These are phyloP conservation scores for Beauveria sp. DNA, from an alignment of 2,329 filamentous ascomycete species.

Conservation along the genomic window DNA sequence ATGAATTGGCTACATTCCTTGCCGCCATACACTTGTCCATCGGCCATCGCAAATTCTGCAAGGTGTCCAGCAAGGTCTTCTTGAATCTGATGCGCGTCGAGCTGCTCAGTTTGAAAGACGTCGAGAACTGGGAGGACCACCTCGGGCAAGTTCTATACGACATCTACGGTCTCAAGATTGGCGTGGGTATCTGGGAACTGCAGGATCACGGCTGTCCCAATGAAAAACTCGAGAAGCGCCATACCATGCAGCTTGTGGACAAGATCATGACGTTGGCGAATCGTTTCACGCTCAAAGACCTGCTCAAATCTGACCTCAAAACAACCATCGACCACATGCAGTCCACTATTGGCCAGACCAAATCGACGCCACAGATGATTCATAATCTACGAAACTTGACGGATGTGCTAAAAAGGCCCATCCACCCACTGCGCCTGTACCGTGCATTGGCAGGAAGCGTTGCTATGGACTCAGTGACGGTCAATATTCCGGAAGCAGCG, in stretches of 20 bases:
- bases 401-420: slow-evolving; percentile 71
- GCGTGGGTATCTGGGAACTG: slow-evolving; percentile 56
- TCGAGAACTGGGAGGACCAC: slow-evolving; percentile 79
- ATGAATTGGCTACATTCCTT: slow-evolving; percentile 71
- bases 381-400: slow-evolving; percentile 81
- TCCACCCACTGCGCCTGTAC: slow-evolving; percentile 75
- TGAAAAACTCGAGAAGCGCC: slow-evolving; percentile 71
- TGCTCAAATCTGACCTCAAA: slow-evolving; percentile 86
- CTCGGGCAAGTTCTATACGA: slow-evolving; percentile 80
- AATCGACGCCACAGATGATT: slow-evolving; percentile 70
- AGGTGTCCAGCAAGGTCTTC: slow-evolving; percentile 76
- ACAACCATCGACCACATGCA: slow-evolving; percentile 90
- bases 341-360: slow-evolving; percentile 71
- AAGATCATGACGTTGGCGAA: slow-evolving; percentile 75
- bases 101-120: slow-evolving; percentile 64
- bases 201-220: slow-evolving; percentile 72
- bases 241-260: slow-evolving; percentile 74
- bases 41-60: slow-evolving; percentile 79
- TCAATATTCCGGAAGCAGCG: slow-evolving; percentile 60
- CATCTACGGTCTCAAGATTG: slow-evolving; percentile 72
- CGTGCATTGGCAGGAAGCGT: slow-evolving; percentile 73
- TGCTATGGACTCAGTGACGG: slow-evolving; percentile 62
- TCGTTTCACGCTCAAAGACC: slow-evolving; percentile 80
- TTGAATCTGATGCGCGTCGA: slow-evolving; percentile 84
- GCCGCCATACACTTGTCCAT: slow-evolving; percentile 76